Base-by-base conservation (phyloP, 2,329 filamentous ascomycete species). In the Allantophomopsis cytisporea region DNA sequence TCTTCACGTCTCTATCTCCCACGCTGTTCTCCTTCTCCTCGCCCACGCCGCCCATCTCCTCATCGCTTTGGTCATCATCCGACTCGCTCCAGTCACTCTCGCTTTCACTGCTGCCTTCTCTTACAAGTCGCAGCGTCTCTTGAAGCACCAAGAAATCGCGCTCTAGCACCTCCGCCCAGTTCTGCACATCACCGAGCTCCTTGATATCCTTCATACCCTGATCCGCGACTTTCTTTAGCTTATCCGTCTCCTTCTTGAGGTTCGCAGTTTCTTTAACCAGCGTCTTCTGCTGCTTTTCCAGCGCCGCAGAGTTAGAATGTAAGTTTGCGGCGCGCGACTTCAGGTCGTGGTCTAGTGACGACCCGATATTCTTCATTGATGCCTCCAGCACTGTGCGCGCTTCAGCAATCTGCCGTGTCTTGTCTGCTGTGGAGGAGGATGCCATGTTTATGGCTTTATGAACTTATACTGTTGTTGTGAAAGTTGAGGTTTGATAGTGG, bases 101-200 rank as follows among this genome's bases (percentile, higher is more conserved):
- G 7, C 14, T 34, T 58, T 52, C 50, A 12, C 53, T 57, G 17
- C 54, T 40, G 47, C 48, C 54, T 36, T 53, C 50, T 34, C 55
- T 63, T 2, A 70, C 75, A 41, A 79, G 54, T 48, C 74, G 60
- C 49, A 81, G 54, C 33, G 76, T 80, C 65, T 81, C 76, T 56
- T 77, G 73, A 6, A 82, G 54, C 35, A 77, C 68, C 40, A 79
- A 46, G 46, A 82, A 76, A 47, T 79, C 73, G 43, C 74, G 59
- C 65, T 80, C 83, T 52, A 89, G 65, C 60, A 87, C 75, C 68
- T 91, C 84, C 16, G 83, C 82, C 83, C 83, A 91, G 57, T 88
- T 88, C 66, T 89, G 83, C 54, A 89, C 73, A 54, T 87, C 79
- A 17, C 83, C 83, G 44, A 87, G 65, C 65, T 87, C 83, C 62